phyloP scores from a whole-genome alignment of 768 basidiomycete genomes.

The Tylopilus subfusipes region DNA sequence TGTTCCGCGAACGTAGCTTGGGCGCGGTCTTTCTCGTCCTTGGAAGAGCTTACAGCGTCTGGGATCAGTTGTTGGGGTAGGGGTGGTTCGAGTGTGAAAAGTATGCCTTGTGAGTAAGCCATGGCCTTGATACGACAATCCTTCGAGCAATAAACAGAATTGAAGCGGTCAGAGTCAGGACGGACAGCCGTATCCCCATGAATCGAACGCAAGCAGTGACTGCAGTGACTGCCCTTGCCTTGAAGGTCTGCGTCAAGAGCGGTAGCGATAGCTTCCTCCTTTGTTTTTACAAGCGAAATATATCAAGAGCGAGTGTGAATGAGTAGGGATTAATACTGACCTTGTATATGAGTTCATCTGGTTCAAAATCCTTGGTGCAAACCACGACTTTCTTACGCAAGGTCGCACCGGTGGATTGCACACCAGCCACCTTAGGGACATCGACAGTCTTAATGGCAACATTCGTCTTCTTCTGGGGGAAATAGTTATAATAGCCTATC shows the following conservation, averaged over 20 bases:
- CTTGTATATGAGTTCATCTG: slow-evolving; percentile 77
- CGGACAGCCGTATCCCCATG: slow-evolving; percentile 43
- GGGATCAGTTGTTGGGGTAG: slow-evolving; percentile 45
- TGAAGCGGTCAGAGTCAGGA: slow-evolving; percentile 49
- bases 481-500: slow-evolving; percentile 71
- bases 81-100: slow-evolving; percentile 66
- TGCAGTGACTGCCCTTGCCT: slow-evolving; percentile 63
- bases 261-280: slow-evolving; percentile 75
- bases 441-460: slow-evolving; percentile 52
- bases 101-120: slow-evolving; percentile 59
- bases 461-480: slow-evolving; percentile 72
- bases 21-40: slow-evolving; percentile 50
- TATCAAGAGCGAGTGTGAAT: background rate
- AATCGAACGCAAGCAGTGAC: slow-evolving; percentile 66
- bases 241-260: slow-evolving; percentile 72
- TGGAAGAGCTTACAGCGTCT: slow-evolving; percentile 30
- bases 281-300: slow-evolving; percentile 7
- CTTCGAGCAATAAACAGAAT: slow-evolving; percentile 69
- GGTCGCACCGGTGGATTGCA: slow-evolving; percentile 16
- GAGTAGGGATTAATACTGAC: slow-evolving; percentile 32
- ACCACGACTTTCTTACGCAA: slow-evolving; percentile 53
- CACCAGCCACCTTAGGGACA: slow-evolving; percentile 16
- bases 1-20: slow-evolving; percentile 58
- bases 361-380: slow-evolving; percentile 60
- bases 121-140: slow-evolving; percentile 56